phyloP scores from a whole-genome alignment of 495 filamentous ascomycete genomes.

The Friedmanniomyces simplex region DNA sequence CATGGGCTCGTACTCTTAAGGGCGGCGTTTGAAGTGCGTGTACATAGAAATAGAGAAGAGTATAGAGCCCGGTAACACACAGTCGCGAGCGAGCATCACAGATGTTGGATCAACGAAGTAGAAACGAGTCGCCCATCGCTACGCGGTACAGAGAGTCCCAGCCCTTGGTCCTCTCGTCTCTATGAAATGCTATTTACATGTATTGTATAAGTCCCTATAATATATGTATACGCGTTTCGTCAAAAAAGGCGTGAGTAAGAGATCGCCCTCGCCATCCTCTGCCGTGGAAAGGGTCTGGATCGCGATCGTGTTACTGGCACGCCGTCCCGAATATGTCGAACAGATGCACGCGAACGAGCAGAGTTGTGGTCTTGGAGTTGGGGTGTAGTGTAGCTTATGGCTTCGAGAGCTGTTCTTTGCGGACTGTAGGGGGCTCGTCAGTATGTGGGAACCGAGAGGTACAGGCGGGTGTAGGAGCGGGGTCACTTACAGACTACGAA shows the following conservation, averaged over 20 bases:
- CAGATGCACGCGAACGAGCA: background rate
- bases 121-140: too few relatives aligned
- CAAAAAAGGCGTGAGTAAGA: background rate
- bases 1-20: too few relatives aligned
- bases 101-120: too few relatives aligned
- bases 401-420: conserved; percentile 53
- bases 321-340: background rate
- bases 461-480: background rate
- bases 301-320: too few relatives aligned
- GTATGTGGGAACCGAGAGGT: background rate
- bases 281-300: background rate
- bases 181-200: background rate
- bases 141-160: background rate
- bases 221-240: background rate
- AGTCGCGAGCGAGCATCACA: too few relatives aligned
- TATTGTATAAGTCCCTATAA: background rate
- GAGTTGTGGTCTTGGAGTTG: background rate
- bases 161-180: background rate
- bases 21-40: too few relatives aligned
- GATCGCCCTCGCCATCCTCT: background rate
- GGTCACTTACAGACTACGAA: conserved; percentile 23
- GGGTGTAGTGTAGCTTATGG: conserved; percentile 28
- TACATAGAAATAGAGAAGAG: too few relatives aligned
- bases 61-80: too few relatives aligned
- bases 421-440: background rate